Percentiles rank a stretch among this genome's conserved stretches.
Evolutionary conservation across 106 monocot genomes (phyloP).

Genomic region (Posidonia australis): DNA sequence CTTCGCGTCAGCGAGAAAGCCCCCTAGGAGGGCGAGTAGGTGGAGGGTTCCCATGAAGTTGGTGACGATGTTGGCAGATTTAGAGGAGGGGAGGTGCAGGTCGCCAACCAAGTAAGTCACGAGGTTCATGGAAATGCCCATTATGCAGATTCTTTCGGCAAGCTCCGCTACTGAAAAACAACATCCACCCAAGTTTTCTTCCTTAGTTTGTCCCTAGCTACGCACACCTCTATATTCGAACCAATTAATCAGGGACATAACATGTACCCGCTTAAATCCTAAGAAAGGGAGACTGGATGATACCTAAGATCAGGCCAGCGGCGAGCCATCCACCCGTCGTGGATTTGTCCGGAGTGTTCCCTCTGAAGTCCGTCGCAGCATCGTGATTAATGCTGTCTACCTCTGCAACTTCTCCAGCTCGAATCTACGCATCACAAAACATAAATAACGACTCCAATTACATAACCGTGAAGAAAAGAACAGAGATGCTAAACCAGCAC

Average conservation of each 20-base stretch:
- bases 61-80: constrained; percentile 70
- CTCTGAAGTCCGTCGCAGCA: constrained; percentile 28
- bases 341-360: constrained; percentile 51
- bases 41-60: constrained; percentile 83
- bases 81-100: constrained; percentile 50
- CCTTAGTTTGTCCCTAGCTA: too few relatives aligned
- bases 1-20: constrained; percentile 74
- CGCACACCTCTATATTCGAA: too few relatives aligned
- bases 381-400: background rate
- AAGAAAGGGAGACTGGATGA: too few relatives aligned
- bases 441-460: too few relatives aligned
- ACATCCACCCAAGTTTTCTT: background rate
- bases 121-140: constrained; percentile 78
- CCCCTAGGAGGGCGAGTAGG: constrained; percentile 52
- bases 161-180: constrained; percentile 38
- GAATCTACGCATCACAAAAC: background rate
- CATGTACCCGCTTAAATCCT: too few relatives aligned
- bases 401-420: background rate
- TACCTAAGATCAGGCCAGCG: constrained; percentile 63
- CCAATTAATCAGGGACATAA: too few relatives aligned
- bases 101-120: constrained; percentile 70
- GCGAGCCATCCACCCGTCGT: constrained; percentile 75
- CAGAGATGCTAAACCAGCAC: too few relatives aligned
- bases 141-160: constrained; percentile 59
- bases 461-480: too few relatives aligned